Percentiles rank a stretch among this genome's conserved stretches.
Evolutionary conservation across 2,329 filamentous ascomycete species (phyloP).

Genomic region (Fusarium denticulatum): DNA sequence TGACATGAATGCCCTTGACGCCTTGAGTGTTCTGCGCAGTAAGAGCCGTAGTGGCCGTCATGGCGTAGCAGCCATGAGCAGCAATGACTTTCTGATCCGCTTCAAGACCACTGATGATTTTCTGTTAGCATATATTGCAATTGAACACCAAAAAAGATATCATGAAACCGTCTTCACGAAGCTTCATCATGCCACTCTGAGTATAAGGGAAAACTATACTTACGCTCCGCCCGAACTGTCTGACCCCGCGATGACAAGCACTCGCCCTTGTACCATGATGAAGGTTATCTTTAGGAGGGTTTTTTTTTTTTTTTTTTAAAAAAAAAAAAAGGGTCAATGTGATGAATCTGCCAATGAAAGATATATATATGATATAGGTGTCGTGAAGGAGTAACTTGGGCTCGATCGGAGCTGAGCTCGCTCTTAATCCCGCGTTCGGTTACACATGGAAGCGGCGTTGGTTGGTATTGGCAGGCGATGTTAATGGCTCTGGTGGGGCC

Average conservation of each 20-base stretch:
- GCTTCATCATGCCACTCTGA: conserved; percentile 3
- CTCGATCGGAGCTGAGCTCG: neutral
- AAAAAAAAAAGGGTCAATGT: neutral
- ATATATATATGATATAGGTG: neutral
- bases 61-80: conserved; percentile 92
- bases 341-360: too few species aligned
- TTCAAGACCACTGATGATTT: conserved; percentile 78
- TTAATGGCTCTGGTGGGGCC: conserved; percentile 21
- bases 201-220: conserved; percentile 44
- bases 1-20: conserved; percentile 81
- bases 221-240: conserved; percentile 91
- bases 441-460: neutral
- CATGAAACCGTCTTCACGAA: neutral
- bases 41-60: conserved; percentile 93
- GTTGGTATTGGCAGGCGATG: neutral
- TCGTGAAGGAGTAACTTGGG: neutral
- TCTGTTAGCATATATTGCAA: neutral
- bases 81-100: conserved; percentile 96
- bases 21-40: conserved; percentile 96
- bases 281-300: neutral
- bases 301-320: too few species aligned
- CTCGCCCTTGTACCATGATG: conserved; percentile 57
- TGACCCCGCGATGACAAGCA: conserved; percentile 87
- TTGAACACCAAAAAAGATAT: neutral
- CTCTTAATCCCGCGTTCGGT: conserved; percentile 31